Evolutionary conservation across 2,329 filamentous ascomycete species (phyloP).

Genomic region (Malbranchea cinnamomea): DNA sequence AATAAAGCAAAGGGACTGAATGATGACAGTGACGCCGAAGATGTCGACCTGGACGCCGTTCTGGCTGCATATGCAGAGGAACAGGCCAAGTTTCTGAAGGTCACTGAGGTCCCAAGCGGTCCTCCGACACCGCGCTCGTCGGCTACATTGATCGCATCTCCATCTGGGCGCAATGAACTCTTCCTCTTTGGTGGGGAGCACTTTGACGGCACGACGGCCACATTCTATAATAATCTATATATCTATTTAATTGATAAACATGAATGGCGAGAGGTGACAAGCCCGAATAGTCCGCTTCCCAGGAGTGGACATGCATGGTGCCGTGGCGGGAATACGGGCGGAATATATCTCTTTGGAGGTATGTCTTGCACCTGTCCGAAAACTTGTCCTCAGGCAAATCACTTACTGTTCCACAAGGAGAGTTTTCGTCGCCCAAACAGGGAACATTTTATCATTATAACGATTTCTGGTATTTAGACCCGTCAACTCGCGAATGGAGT

Average conservation of each 20-base stretch:
- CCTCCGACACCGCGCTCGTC: slow-evolving; percentile 69
- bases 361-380: slow-evolving; percentile 7
- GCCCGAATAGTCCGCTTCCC: slow-evolving; percentile 79
- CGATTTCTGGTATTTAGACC: slow-evolving; percentile 91
- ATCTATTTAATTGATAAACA: slow-evolving; percentile 65
- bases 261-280: slow-evolving; percentile 82
- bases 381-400: slow-evolving; percentile 1
- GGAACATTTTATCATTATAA: slow-evolving; percentile 99
- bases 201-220: slow-evolving; percentile 77
- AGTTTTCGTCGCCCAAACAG: slow-evolving; percentile 93
- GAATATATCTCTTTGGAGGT: slow-evolving; percentile 81
- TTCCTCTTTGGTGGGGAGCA: slow-evolving; percentile 91
- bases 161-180: slow-evolving; percentile 72
- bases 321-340: slow-evolving; percentile 67
- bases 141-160: slow-evolving; percentile 68
- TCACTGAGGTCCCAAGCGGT: slow-evolving; percentile 62
- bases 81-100: slow-evolving; percentile 86
- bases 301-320: slow-evolving; percentile 92
- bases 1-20: slow-evolving; percentile 49
- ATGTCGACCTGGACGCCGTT: slow-evolving; percentile 83
- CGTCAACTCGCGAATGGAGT: slow-evolving; percentile 73
- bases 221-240: slow-evolving; percentile 52
- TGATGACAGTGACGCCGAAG: slow-evolving; percentile 78
- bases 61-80: slow-evolving; percentile 84
- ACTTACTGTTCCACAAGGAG: slow-evolving; percentile 31